phyloP scores from a whole-genome alignment of 2,329 filamentous ascomycete species.

The Xylariaceae sp. region DNA sequence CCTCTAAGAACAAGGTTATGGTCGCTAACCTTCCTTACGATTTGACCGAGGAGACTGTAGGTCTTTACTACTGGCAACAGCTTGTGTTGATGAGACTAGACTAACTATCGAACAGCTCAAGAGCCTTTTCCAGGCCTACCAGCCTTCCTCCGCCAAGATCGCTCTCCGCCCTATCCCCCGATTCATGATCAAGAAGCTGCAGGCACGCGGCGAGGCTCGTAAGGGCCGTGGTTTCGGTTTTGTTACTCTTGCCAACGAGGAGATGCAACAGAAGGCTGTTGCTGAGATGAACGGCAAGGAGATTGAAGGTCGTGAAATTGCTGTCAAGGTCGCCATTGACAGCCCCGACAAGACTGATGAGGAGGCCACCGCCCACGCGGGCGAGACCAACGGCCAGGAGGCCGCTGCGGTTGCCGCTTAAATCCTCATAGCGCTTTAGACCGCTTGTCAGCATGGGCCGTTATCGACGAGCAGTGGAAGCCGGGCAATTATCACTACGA shows the following conservation, averaged over 20 bases:
- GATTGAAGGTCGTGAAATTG: constrained; percentile 97
- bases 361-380: constrained; percentile 60
- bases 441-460: constrained; percentile 22
- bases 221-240: constrained; percentile 99
- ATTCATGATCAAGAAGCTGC: constrained; percentile 99
- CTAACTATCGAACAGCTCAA: constrained; percentile 64
- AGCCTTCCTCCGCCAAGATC: constrained; percentile 94
- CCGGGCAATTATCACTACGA: constrained; percentile 23
- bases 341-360: constrained; percentile 94
- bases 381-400: constrained; percentile 40
- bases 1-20: constrained; percentile 99
- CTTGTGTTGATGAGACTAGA: not conserved
- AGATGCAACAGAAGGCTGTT: constrained; percentile 95
- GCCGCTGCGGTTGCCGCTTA: constrained; percentile 31
- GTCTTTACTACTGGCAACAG: constrained; percentile 24
- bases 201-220: constrained; percentile 93
- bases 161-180: constrained; percentile 96
- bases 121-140: constrained; percentile 91
- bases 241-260: constrained; percentile 91
- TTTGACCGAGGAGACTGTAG: constrained; percentile 92
- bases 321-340: constrained; percentile 99
- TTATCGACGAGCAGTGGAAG: constrained; percentile 22
- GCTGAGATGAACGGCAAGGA: constrained; percentile 99
- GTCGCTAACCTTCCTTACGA: constrained; percentile 98
- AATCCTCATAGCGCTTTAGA: constrained; percentile 15